Conservation (phyloP, 148 eudicot species). For the Rheum nobile region DNA sequence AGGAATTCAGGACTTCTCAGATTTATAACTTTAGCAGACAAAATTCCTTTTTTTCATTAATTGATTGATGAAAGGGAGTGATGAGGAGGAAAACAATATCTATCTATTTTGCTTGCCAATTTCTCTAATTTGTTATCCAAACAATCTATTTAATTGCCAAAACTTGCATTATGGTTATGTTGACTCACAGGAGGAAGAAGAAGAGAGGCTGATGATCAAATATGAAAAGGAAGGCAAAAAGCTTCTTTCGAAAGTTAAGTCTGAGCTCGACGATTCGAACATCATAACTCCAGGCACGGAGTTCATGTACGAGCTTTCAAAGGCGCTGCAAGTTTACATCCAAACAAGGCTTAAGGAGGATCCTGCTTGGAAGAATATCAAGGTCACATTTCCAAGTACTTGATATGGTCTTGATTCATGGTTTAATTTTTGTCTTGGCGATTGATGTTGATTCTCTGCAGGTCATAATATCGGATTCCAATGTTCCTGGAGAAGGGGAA, state of each 20-base stretch:
- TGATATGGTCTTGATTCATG: not conserved
- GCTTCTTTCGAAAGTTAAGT: constrained; percentile 22
- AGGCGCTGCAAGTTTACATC: constrained; percentile 23
- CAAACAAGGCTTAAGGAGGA: constrained; percentile 11
- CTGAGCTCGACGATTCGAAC: constrained; percentile 31
- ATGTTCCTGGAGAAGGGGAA: constrained; percentile 48
- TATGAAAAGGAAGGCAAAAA: constrained; percentile 23
- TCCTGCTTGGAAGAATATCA: constrained; percentile 28
- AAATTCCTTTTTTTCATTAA: too few species aligned
- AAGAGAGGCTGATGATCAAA: constrained; percentile 17
- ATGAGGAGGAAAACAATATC: too few species aligned
- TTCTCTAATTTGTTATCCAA: too few species aligned
- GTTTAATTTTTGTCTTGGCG: not conserved
- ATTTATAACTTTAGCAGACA: too few species aligned
- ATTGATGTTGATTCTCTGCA: constrained; percentile 35
- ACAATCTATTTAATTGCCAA: too few species aligned
- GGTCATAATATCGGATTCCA: constrained; percentile 23
- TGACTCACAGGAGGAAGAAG: constrained; percentile 29
- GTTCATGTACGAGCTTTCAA: constrained; percentile 31
- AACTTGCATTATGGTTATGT: too few species aligned
- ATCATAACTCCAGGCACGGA: constrained; percentile 37
- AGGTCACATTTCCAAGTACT: constrained; percentile 19
- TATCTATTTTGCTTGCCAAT: too few species aligned
- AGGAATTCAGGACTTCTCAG: too few species aligned
- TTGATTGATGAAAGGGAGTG: too few species aligned